These are phyloP conservation scores for Rosa lucieae DNA, from an alignment of 306 rosid species.

Conservation along the genomic window DNA sequence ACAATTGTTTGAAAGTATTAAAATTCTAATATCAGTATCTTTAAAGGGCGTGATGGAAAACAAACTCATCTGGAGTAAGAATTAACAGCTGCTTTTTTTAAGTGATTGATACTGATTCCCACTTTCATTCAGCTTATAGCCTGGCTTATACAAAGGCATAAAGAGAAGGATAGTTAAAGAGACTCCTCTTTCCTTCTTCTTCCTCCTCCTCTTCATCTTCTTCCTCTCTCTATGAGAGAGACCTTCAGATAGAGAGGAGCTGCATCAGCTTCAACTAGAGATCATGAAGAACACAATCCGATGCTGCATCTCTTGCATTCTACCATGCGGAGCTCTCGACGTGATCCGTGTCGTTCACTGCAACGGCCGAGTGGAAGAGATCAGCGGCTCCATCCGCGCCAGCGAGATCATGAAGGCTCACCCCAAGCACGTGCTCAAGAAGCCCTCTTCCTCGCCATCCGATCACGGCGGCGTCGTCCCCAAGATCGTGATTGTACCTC, in stretches of 20 bases:
- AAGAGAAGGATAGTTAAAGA: conserved; percentile 11
- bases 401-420: conserved; percentile 81
- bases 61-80: neutral
- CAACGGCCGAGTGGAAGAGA: conserved; percentile 80
- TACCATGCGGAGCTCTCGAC: conserved; percentile 90
- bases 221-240: conserved; percentile 36
- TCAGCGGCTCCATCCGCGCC: conserved; percentile 70
- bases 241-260: conserved; percentile 13
- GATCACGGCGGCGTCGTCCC: conserved; percentile 55
- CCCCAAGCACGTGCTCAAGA: conserved; percentile 87
- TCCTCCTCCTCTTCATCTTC: neutral
- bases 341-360: conserved; percentile 88
- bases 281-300: conserved; percentile 73
- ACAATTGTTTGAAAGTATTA: too few species aligned
- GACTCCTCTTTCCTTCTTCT: conserved; percentile 18
- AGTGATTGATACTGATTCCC: conserved; percentile 48
- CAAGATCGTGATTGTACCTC: conserved; percentile 80
- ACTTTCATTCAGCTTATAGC: conserved; percentile 19
- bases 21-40: too few species aligned
- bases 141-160: conserved; percentile 10
- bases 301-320: conserved; percentile 96
- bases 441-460: conserved; percentile 63
- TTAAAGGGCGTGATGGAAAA: too few species aligned
- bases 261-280: conserved; percentile 1
- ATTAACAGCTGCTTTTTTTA: conserved; percentile 7